Conservation (phyloP, 208 protist genomes). For the Wallacemonas sp. region DNA sequence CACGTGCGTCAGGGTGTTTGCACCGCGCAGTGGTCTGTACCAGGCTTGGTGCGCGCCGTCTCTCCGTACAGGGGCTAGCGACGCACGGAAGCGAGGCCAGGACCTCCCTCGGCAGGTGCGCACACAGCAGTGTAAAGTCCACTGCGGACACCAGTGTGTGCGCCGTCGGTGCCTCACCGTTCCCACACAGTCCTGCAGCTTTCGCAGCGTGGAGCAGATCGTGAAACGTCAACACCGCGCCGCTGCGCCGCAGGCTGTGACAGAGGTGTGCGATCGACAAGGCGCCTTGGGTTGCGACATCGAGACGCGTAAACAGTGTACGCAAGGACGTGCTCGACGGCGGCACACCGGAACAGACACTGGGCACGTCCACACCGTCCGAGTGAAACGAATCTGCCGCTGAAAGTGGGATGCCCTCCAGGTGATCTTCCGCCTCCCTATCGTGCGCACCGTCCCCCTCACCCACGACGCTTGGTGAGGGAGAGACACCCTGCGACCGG, state of each 20-base stretch:
- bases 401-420: too few species aligned
- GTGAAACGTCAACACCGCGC: background rate
- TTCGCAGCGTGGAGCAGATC: conserved; percentile 16
- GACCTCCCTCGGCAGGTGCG: background rate
- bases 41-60: too few species aligned
- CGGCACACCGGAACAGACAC: too few species aligned
- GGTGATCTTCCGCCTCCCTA: background rate
- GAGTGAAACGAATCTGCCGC: too few species aligned
- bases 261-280: conserved; percentile 38
- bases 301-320: background rate
- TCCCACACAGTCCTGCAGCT: background rate
- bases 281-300: background rate
- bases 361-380: too few species aligned
- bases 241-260: conserved; percentile 31
- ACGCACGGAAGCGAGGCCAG: too few species aligned
- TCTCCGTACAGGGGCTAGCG: too few species aligned
- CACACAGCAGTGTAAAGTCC: background rate
- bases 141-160: background rate
- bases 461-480: too few species aligned
- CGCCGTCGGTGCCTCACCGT: background rate
- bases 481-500: too few species aligned
- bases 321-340: too few species aligned
- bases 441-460: background rate
- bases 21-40: too few species aligned
- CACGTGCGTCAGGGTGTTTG: too few species aligned